Evolutionary conservation across 345 rosid species (phyloP).

Genomic region (Kandelia obovata): DNA sequence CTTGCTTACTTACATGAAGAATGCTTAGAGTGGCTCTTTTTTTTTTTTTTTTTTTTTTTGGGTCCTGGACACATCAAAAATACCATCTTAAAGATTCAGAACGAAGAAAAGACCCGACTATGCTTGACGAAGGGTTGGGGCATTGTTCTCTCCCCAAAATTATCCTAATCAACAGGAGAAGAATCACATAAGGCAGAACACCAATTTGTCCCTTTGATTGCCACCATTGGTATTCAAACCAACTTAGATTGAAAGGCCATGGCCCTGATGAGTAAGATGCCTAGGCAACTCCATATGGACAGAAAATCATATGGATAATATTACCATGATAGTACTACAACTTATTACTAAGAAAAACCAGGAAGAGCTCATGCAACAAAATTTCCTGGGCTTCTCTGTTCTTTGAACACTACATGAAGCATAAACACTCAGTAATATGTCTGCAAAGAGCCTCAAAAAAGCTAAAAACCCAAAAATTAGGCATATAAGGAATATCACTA

Average conservation of each 20-base stretch:
- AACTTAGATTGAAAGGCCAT: no score
- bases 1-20: conserved; percentile 18
- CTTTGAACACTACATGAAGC: conserved; percentile 24
- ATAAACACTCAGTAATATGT: conserved; percentile 39
- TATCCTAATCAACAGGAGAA: no score
- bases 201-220: no score
- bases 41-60: no score
- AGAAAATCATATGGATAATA: conserved; percentile 41
- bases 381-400: conserved; percentile 44
- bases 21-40: conserved; percentile 16
- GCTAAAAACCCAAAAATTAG: conserved; percentile 55
- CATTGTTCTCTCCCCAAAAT: no score
- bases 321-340: conserved; percentile 41
- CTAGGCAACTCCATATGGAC: not conserved
- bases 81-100: no score
- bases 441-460: conserved; percentile 42
- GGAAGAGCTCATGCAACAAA: conserved; percentile 55
- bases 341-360: conserved; percentile 47
- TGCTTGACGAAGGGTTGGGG: no score
- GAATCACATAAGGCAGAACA: no score
- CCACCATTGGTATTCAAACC: no score
- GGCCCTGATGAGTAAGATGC: no score
- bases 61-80: no score
- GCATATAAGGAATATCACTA: conserved; percentile 56
- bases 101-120: no score